Base-by-base conservation (phyloP, 495 filamentous ascomycete genomes). In the Daldinia decipiens region DNA sequence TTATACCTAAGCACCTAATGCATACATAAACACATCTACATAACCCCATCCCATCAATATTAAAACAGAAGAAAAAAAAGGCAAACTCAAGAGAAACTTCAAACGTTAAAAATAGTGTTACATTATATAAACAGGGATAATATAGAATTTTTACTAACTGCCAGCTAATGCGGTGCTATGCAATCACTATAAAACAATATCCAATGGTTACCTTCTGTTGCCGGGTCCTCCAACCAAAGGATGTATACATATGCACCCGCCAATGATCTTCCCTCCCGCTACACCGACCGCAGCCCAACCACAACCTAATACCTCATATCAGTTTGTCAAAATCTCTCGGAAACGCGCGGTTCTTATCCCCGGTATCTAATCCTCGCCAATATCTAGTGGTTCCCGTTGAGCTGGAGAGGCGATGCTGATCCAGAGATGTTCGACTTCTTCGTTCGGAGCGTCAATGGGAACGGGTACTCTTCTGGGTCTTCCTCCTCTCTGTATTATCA, bases 401-500 rank as follows among this genome's bases (percentile, higher is more conserved):
- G 67, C 63, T 79, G 79, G 13, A 81, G 74, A n/a, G 81, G 80
- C 29, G 79, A 80, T 13, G 68, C 79, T 1, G 77, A 71, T 1
- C 76, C 80, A 1, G 77, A 65, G 24, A 76, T 32, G 52, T 29
- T 57, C 9, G 67, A 34, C 31, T 79, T 77, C 77, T 86, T 87
- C 45, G 82, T 79, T 70, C 88, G 81, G 52, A 98, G 84, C 3
- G 93, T 97, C 34, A 98, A 86, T 24, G 95, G 94, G 84, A 95
- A 97, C 31, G 91, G 90, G 75, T 95, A 97, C 65, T 98, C 94
- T 21, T 98, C 95, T 5, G 92, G 89, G 64, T 97, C 93, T 80
- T 99, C 95, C 80, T 99, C 95, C 77, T 97, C 94, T 81, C 93
- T 97, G 67, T 61, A 59, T 82, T 70, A 77, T 71, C 17, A 47